Evolutionary conservation across 1,284 basidiomycete genomes (phyloP).

Genomic region (Ceratobasidium sp.): DNA sequence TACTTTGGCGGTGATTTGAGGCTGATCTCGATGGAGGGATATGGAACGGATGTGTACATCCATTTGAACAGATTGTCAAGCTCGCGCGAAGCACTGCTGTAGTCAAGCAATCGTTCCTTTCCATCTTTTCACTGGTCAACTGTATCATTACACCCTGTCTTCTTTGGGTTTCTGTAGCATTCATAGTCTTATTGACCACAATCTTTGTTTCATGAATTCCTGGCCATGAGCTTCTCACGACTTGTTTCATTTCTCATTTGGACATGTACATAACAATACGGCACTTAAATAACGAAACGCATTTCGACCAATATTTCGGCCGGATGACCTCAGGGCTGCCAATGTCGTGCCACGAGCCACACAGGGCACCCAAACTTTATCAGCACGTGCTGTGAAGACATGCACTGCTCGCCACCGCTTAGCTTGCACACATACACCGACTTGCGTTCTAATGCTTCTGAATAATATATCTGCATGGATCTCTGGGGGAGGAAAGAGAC

Average conservation of each 20-base stretch:
- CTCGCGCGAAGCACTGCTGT: conserved; percentile 73
- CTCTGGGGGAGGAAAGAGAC: neutral
- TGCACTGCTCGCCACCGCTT: neutral
- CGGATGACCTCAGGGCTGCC: too few relatives aligned
- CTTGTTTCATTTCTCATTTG: neutral
- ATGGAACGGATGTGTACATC: conserved; percentile 91
- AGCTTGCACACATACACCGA: too few relatives aligned
- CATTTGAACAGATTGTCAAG: conserved; percentile 88
- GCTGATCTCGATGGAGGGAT: conserved; percentile 97
- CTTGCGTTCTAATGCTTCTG: too few relatives aligned
- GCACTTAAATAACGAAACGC: neutral
- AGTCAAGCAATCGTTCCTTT: neutral
- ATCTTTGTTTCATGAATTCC: neutral
- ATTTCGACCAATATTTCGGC: too few relatives aligned
- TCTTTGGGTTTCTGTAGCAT: neutral
- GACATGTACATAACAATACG: neutral
- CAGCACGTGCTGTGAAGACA: neutral
- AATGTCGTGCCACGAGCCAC: neutral
- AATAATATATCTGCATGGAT: neutral
- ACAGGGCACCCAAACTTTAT: neutral
- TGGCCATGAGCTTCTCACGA: too few relatives aligned
- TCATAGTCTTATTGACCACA: conserved; percentile 2
- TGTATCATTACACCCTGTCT: conserved; percentile 14
- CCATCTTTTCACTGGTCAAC: neutral
- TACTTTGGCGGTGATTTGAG: conserved; percentile 98